Base-by-base conservation (phyloP, 306 rosid genomes). In the Casuarina glauca region DNA sequence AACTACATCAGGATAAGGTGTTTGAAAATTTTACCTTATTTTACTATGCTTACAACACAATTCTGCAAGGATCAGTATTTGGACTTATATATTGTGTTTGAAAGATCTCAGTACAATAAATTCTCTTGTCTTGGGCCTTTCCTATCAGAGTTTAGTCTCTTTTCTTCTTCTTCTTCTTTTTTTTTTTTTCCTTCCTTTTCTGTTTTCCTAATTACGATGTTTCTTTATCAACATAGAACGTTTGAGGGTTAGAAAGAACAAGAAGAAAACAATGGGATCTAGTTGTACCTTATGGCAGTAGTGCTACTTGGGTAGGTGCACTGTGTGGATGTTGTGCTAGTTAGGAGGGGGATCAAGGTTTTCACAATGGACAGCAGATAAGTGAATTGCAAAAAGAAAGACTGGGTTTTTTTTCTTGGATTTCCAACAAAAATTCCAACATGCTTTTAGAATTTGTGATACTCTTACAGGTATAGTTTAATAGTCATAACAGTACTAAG, bases 1-100 rank as follows among this genome's bases (percentile, higher is more conserved):
- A 88, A 84, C 86, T 94, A 58, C 88, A 90, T 71, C 97, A 90
- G 71, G 96, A 94, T 79, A 94, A 90, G 98, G 98, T 94, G 83
- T 57, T 78, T 60, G 66, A 70, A 66, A 75, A 13, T 57, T n/a
- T 39, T 67, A 43, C 78, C 51, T 36, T 45, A 39, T 78, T 52
- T 74, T 20, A 62, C 45, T 53, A 35, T 26, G 44, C 45, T 76
- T 10, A 20, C 19, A n/a, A n/a, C 13, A 2, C 20, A 13, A 71
- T 39, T 52, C 38, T 76, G 50, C 55, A 17, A 54, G 57, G 50
- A 66, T 66, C 9, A 66, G 19, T 12, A 16, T n/a, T 38, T 68
- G 8, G 20, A 53, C 49, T 73, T 19, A 4, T 55, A 11, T 12
- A 19, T 75, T 42, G 71, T 69, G 11, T 43, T 72, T 72, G 70